Conservation (phyloP, 805 yeast species). For the Pachysolen tannophilus region DNA sequence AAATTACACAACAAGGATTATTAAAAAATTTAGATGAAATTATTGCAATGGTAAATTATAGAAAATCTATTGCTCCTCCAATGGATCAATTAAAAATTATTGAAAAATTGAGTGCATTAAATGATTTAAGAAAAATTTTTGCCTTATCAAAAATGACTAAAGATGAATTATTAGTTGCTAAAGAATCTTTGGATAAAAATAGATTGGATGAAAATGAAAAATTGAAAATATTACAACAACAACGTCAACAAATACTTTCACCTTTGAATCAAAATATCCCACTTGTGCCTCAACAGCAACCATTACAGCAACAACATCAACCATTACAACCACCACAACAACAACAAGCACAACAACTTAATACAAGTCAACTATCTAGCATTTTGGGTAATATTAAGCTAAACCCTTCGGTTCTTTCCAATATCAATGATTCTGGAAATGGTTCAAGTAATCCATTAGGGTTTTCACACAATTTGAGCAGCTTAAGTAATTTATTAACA, state of each 20-base stretch:
- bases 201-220: conserved; percentile 24
- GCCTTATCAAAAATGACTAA: conserved; percentile 18
- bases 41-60: conserved; percentile 33
- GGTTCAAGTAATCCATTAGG: conserved; percentile 15
- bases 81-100: conserved; percentile 30
- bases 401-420: conserved; percentile 13
- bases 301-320: conserved; percentile 9
- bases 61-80: too few relatives aligned
- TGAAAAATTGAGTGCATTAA: conserved; percentile 36
- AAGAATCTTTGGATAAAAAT: conserved; percentile 22
- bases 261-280: too few relatives aligned
- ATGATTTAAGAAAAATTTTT: conserved; percentile 33
- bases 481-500: conserved; percentile 3
- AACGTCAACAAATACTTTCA: conserved; percentile 14
- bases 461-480: conserved; percentile 8
- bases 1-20: conserved; percentile 10
- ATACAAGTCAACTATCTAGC: conserved; percentile 7
- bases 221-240: conserved; percentile 16
- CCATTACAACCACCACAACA: conserved; percentile 5
- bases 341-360: conserved; percentile 7
- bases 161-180: conserved; percentile 22
- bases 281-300: conserved; percentile 4
- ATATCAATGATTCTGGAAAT: conserved; percentile 23
- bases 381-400: conserved; percentile 11
- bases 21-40: conserved; percentile 27